Evolutionary conservation across 179 eudicot species (phyloP).

Genomic region (Gypsophila paniculata): DNA sequence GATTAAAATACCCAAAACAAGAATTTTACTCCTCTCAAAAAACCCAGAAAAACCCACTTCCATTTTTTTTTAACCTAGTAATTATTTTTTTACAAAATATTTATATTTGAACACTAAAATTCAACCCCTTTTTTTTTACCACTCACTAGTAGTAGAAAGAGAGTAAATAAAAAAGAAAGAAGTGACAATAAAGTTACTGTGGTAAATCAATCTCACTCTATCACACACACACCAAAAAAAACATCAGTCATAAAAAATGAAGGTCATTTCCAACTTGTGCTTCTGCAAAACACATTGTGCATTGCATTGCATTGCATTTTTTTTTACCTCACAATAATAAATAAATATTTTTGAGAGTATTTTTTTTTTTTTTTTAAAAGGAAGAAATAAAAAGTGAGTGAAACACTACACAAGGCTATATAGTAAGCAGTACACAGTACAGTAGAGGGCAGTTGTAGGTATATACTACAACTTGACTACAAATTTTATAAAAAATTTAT

Average conservation of each 20-base stretch:
- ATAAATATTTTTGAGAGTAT: too few species aligned
- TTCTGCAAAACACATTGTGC: conserved; percentile 29
- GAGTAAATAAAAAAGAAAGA: too few species aligned
- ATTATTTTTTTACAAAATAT: too few species aligned
- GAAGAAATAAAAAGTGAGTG: background rate
- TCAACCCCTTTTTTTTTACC: background rate
- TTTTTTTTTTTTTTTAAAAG: conserved; percentile 1
- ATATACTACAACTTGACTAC: too few species aligned
- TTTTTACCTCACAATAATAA: background rate
- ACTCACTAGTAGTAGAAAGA: background rate
- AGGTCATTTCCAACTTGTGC: too few species aligned
- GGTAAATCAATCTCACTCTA: too few species aligned
- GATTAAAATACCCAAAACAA: conserved; percentile 17
- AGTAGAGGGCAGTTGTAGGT: background rate
- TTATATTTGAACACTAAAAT: too few species aligned
- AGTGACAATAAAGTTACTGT: background rate
- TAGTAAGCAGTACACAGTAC: too few species aligned
- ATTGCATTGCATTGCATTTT: conserved; percentile 30
- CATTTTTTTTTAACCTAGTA: conserved; percentile 31
- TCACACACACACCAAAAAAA: too few species aligned
- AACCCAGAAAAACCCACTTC: conserved; percentile 29
- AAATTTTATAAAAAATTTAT: too few species aligned
- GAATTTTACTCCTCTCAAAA: conserved; percentile 20
- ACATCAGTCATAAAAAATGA: conserved; percentile 7
- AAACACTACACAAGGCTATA: background rate